These are phyloP conservation scores for Blastomyces percursus DNA, from an alignment of 2,329 filamentous ascomycete genomes.

Conservation along the genomic window DNA sequence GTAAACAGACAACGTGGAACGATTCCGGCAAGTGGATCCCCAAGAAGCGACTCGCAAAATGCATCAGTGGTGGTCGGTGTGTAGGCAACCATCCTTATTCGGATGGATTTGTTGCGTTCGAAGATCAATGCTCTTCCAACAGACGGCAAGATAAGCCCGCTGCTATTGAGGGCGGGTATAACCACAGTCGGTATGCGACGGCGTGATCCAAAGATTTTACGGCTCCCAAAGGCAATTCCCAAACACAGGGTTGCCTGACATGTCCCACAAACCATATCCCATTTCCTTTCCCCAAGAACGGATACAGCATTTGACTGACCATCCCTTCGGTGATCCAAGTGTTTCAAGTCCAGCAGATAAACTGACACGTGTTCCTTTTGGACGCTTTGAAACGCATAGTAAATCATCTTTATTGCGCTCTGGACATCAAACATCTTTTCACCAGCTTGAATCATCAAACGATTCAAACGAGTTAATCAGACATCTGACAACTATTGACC, in stretches of 20 bases:
- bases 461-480: constrained; percentile 49
- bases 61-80: constrained; percentile 31
- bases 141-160: constrained; percentile 17
- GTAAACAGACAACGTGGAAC: constrained; percentile 21
- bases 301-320: constrained; percentile 38
- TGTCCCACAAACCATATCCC: constrained; percentile 43
- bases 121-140: constrained; percentile 17
- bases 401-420: constrained; percentile 36
- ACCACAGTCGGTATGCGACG: neutral
- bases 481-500: constrained; percentile 56
- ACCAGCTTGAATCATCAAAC: constrained; percentile 22
- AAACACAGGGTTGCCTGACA: constrained; percentile 38
- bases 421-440: constrained; percentile 35
- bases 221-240: constrained; percentile 42
- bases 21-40: constrained; percentile 50
- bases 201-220: constrained; percentile 14
- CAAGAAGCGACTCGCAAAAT: constrained; percentile 5
- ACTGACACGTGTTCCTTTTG: constrained; percentile 36
- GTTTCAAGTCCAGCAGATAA: constrained; percentile 45
- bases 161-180: constrained; percentile 3
- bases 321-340: constrained; percentile 53
- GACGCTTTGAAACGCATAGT: constrained; percentile 37
- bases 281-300: constrained; percentile 19
- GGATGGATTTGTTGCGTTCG: constrained; percentile 26
- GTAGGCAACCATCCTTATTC: constrained; percentile 28